phyloP scores from a whole-genome alignment of 2,329 filamentous ascomycete genomes.

The Penicillium sp. region DNA sequence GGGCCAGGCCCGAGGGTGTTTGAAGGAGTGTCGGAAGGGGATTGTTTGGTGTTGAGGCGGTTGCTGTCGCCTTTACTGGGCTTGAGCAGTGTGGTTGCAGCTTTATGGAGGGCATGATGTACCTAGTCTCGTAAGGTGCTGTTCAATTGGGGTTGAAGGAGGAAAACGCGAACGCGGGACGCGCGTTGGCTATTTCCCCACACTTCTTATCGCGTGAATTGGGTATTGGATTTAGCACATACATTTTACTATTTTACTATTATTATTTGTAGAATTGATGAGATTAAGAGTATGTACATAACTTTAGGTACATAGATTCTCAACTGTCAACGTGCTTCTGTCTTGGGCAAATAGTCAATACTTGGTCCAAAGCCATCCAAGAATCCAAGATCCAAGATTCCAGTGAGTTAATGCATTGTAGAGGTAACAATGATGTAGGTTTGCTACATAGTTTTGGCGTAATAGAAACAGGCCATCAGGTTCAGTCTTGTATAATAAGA shows the following conservation, averaged over 20 bases:
- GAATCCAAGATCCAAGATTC: not conserved
- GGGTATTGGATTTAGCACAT: not conserved
- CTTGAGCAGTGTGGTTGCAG: conserved; percentile 32
- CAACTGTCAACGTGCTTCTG: not conserved
- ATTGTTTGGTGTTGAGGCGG: conserved; percentile 34
- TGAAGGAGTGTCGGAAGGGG: conserved; percentile 79
- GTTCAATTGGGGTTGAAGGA: not conserved
- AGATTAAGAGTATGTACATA: not conserved
- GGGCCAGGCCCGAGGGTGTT: conserved; percentile 82
- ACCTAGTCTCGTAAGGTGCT: not conserved
- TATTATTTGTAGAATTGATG: not conserved
- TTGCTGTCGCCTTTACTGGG: not conserved
- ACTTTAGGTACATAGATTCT: not conserved
- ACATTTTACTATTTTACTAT: not conserved
- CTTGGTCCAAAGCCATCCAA: not conserved
- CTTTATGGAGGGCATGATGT: conserved; percentile 41
- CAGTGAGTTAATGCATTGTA: not conserved
- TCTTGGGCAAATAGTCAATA: not conserved
- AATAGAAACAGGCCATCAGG: too few species aligned
- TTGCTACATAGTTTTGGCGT: not conserved
- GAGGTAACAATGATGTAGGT: not conserved
- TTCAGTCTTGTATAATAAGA: not conserved
- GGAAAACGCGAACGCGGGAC: conserved; percentile 14
- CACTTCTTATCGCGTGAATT: conserved; percentile 4
- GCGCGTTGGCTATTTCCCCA: conserved; percentile 17